Evolutionary conservation across 2,329 filamentous ascomycete genomes (phyloP), one percentile per base, ranked within the genome.

Genomic region (Fusarium foetens): DNA sequence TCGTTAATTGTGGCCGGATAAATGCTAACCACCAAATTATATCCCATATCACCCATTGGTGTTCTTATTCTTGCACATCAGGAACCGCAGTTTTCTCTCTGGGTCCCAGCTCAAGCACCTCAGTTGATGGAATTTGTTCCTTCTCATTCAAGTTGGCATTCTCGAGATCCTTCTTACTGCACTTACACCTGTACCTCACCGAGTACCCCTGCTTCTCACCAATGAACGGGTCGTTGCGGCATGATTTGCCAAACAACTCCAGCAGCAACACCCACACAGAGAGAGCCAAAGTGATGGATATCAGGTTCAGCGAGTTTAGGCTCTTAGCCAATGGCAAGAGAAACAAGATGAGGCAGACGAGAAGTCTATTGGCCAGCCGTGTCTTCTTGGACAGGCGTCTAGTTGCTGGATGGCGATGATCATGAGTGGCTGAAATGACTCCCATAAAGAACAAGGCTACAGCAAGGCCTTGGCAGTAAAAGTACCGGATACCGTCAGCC

Each of bases 381-480:
- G 80, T 81, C 39, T 79, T 78, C 77, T 89, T 89, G 58, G 80
- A 81, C 66, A 88, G 78, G 5, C 88, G 86, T 33, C 85, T 82
- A 10, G 82, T 83, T 5, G 83, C 79, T 21, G 86, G 81, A 29
- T 84, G 81, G 70, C 87, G 88, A 80, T 91, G 89, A 41, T 85
- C 80, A 75, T 92, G 89, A 17, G 83, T 83, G 23, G 85, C 75
- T 3, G 87, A 85, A 53, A 91, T 90, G 58, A 87, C 70, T 13
- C 80, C 82, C 85, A 90, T 90, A 72, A 81, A 85, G 16, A 86
- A 76, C 9, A 91, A 79, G 1, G 88, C 84, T 19, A 89, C 80
- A 29, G 86, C 88, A 5, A 91, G 82, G 2, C 90, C 90, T n/a
- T 83, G 84, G 77, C 89, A 91, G 78, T 91, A 92, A 79, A 89